Conservation (phyloP, 2,329 filamentous ascomycete species). For the Trichoderma atrobrunneum region DNA sequence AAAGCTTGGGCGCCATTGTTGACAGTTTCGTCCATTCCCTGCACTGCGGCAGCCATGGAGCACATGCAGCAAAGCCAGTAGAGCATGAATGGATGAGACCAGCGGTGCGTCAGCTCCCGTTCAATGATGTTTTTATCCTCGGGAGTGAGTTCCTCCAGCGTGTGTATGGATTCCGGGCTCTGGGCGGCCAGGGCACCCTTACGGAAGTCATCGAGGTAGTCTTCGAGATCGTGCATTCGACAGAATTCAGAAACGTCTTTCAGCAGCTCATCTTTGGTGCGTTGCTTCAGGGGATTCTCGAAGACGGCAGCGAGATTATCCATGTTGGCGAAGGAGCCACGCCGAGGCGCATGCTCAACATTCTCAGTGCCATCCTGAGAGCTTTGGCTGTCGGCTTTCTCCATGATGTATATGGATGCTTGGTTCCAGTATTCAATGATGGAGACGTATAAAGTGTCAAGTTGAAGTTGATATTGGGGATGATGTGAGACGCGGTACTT, state of each 20-base stretch:
- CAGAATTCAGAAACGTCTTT: conserved; percentile 20
- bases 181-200: conserved; percentile 39
- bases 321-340: conserved; percentile 17
- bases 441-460: not conserved
- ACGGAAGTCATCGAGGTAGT: conserved; percentile 44
- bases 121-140: conserved; percentile 36
- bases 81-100: conserved; percentile 48
- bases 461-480: not conserved
- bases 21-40: conserved; percentile 65
- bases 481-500: not conserved
- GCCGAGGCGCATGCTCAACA: conserved; percentile 16
- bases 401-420: not conserved
- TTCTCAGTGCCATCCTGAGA: conserved; percentile 16
- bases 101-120: conserved; percentile 56
- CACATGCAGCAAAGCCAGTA: conserved; percentile 50
- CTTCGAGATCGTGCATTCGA: conserved; percentile 40
- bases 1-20: conserved; percentile 59
- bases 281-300: conserved; percentile 21
- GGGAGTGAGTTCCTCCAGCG: conserved; percentile 29
- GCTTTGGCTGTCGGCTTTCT: not conserved
- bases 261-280: conserved; percentile 19
- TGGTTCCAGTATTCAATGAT: not conserved
- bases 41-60: conserved; percentile 54
- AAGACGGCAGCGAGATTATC: conserved; percentile 20
- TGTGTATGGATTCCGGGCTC: conserved; percentile 28